phyloP scores from a whole-genome alignment of 306 rosid genomes.

The Oemleria cerasiformis region DNA sequence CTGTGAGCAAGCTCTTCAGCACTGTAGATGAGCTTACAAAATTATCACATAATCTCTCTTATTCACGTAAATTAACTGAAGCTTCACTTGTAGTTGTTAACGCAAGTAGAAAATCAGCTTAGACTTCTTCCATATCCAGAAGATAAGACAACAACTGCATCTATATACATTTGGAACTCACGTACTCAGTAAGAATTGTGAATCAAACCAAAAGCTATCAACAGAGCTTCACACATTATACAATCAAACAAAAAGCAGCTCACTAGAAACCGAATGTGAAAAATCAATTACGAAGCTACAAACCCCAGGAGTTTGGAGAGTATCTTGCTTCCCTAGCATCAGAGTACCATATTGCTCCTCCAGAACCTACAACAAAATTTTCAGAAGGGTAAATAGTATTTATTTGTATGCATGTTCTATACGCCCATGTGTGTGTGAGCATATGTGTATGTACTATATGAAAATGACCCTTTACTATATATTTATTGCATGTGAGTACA shows the following conservation, averaged over 20 bases:
- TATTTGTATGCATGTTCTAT: background rate
- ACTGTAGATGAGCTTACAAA: background rate
- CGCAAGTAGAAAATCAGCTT: background rate
- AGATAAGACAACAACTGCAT: background rate
- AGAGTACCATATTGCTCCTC: slow-evolving; percentile 64
- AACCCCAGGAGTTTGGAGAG: slow-evolving; percentile 73
- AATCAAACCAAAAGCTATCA: slow-evolving; percentile 7
- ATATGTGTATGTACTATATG: background rate
- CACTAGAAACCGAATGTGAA: background rate
- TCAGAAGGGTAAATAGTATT: slow-evolving; percentile 1
- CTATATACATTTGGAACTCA: background rate
- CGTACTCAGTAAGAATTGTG: background rate
- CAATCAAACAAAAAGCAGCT: background rate
- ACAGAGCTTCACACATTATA: background rate
- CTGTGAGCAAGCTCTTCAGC: background rate
- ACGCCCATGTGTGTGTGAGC: too few species aligned
- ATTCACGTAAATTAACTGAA: background rate
- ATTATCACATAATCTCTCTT: background rate
- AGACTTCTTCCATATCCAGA: background rate
- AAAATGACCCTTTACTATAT: slow-evolving; percentile 1
- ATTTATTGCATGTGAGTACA: background rate
- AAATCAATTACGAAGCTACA: slow-evolving; percentile 28
- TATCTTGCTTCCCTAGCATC: slow-evolving; percentile 48
- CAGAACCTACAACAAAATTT: slow-evolving; percentile 42
- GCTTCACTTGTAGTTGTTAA: background rate